Evolutionary conservation across 805 yeast genomes (phyloP), one percentile per base, ranked within the genome.

Genomic region (Metschnikowia reukaufii): DNA sequence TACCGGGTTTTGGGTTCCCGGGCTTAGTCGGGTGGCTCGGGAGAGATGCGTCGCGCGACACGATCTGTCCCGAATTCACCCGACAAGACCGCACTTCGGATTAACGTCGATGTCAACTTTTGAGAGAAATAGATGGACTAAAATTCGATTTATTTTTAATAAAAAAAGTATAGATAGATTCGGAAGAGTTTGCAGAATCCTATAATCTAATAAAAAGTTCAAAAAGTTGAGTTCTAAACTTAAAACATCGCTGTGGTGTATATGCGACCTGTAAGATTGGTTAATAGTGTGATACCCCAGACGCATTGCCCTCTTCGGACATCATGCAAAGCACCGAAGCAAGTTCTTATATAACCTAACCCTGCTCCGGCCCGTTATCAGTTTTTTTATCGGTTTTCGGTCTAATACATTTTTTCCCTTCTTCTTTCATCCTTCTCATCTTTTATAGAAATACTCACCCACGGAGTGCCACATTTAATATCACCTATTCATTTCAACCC

Each of bases 261-360:
- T 20, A 6, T 15, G 20, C 20, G 21, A 12, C 42, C 42, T 37
- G 47, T 16, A 48, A 39, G 36, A n/a, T 36, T 13, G 35, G 34
- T 35, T 42, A 38, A 36, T 41, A 49, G 29, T 42, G 38, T 52
- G 51, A 51, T 56, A 56, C 59, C 59, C 59, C 59, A 56, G 59
- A 56, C 50, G 55, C 55, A 45, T 45, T 20, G 32, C 48, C 42
- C 36, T 17, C 46, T 49, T 49, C 54, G 54, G 55, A 43, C 48
- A 36, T 46, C 51, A 36, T 38, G 49, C 53, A 47, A 41, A 43
- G 49, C 55, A 45, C 49, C 52, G 52, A 52, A 42, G 56, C 42
- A 42, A 41, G 47, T 46, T 49, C 55, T 47, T 49, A 50, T 46
- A 45, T 45, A 49, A 40, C 41, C 31, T 10, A 20, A 31, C 45